Conservation (phyloP, 2,329 filamentous ascomycete genomes). For the Colletotrichum trifolii region DNA sequence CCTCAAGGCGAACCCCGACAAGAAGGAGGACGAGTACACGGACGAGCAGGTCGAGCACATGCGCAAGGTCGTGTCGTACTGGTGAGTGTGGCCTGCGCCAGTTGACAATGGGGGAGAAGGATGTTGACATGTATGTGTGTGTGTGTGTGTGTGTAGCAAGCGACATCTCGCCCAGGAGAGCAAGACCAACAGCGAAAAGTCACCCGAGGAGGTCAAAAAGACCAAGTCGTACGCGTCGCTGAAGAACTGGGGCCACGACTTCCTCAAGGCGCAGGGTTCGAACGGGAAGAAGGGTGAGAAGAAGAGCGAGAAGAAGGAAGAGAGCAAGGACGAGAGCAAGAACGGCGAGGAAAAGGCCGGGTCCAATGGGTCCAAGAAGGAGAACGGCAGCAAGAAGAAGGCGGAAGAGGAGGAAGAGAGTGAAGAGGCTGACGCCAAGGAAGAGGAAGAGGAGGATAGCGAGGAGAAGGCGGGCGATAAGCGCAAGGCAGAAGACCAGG, state of each 20-base stretch:
- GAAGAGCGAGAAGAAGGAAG: slow-evolving; percentile 17
- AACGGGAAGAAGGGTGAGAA: slow-evolving; percentile 6
- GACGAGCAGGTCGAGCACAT: slow-evolving; percentile 67
- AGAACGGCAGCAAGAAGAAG: slow-evolving; percentile 35
- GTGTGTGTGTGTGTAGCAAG: slow-evolving; percentile 52
- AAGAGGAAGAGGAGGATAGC: slow-evolving; percentile 41
- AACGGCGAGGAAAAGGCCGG: slow-evolving; percentile 36
- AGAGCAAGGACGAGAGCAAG: slow-evolving; percentile 38
- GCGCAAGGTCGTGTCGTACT: slow-evolving; percentile 72
- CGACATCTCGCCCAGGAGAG: slow-evolving; percentile 74
- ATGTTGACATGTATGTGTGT: neutral
- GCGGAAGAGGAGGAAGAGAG: slow-evolving; percentile 46
- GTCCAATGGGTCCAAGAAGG: slow-evolving; percentile 20
- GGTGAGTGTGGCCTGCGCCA: slow-evolving; percentile 46
- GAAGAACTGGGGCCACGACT: slow-evolving; percentile 72
- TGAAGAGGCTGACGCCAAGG: slow-evolving; percentile 26
- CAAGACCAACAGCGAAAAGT: slow-evolving; percentile 65
- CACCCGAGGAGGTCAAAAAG: slow-evolving; percentile 55
- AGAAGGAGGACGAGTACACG: slow-evolving; percentile 66
- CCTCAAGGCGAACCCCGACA: slow-evolving; percentile 69
- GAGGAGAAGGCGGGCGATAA: slow-evolving; percentile 36
- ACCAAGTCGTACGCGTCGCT: slow-evolving; percentile 67
- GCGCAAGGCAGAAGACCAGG: slow-evolving; percentile 23
- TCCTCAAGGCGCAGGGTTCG: slow-evolving; percentile 53
- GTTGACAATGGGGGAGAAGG: neutral